phyloP scores from a whole-genome alignment of 208 protist genomes.

The Eutreptiella sp. region DNA sequence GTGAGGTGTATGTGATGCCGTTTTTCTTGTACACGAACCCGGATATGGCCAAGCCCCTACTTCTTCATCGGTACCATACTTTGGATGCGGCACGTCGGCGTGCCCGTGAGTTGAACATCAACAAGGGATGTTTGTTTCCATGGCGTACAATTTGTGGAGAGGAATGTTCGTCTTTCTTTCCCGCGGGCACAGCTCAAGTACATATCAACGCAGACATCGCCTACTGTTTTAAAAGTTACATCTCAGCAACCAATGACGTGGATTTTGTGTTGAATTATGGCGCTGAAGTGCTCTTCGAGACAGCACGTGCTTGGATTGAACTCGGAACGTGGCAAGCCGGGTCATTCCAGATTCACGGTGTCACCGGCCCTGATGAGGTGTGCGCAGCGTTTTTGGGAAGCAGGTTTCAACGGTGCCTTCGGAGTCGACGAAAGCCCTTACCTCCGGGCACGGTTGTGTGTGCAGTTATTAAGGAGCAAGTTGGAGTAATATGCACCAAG shows the following conservation, averaged over 20 bases:
- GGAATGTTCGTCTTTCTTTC: slow-evolving; percentile 49
- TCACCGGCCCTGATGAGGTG: slow-evolving; percentile 71
- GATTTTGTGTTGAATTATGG: slow-evolving; percentile 46
- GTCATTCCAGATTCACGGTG: slow-evolving; percentile 65
- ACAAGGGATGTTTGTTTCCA: no score
- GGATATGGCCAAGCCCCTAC: slow-evolving; percentile 53
- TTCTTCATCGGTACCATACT: slow-evolving; percentile 70
- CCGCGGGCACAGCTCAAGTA: slow-evolving; percentile 62
- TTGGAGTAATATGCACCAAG: no score
- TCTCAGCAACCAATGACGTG: slow-evolving; percentile 63
- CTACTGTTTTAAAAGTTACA: slow-evolving; percentile 63
- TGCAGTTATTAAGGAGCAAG: no score
- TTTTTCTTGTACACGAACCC: slow-evolving; percentile 70
- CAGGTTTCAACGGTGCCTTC: no score
- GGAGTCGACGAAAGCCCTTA: no score
- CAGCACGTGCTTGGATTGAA: slow-evolving; percentile 67
- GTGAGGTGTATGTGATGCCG: slow-evolving; percentile 71
- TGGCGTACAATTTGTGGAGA: slow-evolving; percentile 63
- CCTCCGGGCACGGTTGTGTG: no score
- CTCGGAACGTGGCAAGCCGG: slow-evolving; percentile 76
- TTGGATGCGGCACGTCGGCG: slow-evolving; percentile 59
- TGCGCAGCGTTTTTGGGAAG: no score
- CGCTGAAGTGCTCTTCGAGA: slow-evolving; percentile 66
- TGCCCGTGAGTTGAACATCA: slow-evolving; percentile 60
- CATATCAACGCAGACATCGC: slow-evolving; percentile 74